phyloP scores from a whole-genome alignment of 129 eudicot genomes.

The Lactuca sativa region DNA sequence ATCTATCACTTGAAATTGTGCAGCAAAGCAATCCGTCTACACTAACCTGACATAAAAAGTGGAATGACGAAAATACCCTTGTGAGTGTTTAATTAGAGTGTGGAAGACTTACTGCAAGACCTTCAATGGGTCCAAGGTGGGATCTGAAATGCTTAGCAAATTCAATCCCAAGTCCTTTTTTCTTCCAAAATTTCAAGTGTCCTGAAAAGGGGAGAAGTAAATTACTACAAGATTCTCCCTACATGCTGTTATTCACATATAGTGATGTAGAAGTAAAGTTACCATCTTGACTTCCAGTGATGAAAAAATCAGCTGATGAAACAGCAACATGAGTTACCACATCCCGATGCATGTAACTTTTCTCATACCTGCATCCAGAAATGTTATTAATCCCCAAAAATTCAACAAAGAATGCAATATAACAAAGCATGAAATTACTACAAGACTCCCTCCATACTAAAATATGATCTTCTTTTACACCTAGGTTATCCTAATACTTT shows the following conservation, averaged over 20 bases:
- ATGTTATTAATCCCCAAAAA: background rate
- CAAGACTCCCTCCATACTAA: no score
- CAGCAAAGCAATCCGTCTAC: slow-evolving; percentile 92
- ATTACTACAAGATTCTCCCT: no score
- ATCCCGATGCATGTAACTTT: slow-evolving; percentile 98
- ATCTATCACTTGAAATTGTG: slow-evolving; percentile 78
- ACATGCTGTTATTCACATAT: background rate
- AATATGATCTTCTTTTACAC: background rate
- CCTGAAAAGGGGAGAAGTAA: slow-evolving; percentile 44
- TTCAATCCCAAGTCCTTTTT: slow-evolving; percentile 81
- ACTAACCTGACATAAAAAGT: slow-evolving; percentile 55
- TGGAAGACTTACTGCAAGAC: slow-evolving; percentile 71
- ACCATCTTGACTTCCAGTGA: slow-evolving; percentile 96
- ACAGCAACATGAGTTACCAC: slow-evolving; percentile 99
- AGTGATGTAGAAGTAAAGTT: slow-evolving; percentile 16
- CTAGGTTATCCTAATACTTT: background rate
- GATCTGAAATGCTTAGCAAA: slow-evolving; percentile 96
- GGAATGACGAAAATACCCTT: background rate
- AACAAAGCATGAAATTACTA: background rate
- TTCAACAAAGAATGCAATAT: background rate
- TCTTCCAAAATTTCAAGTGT: slow-evolving; percentile 98
- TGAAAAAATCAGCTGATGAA: slow-evolving; percentile 91
- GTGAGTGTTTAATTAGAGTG: background rate
- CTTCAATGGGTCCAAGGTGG: slow-evolving; percentile 97
- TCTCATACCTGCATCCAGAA: slow-evolving; percentile 74